Evolutionary conservation across 1,139 yeast genomes (phyloP).

Genomic region (Blastobotrys aristatus): DNA sequence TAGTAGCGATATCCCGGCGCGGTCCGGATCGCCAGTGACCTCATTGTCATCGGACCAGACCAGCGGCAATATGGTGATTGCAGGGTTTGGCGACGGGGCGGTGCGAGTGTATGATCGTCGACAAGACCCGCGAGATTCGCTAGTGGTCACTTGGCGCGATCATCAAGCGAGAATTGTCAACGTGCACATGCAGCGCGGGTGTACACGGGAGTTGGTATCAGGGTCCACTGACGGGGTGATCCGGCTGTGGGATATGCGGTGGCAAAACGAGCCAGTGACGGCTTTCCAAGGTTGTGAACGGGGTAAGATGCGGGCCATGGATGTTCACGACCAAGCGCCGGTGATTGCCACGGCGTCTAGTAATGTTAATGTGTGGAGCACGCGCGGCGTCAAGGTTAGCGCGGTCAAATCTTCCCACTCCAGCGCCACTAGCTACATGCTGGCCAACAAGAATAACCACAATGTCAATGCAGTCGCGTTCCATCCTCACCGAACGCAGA

Average conservation of each 20-base stretch:
- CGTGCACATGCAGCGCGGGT: conserved; percentile 96
- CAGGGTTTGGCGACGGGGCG: conserved; percentile 93
- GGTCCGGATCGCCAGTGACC: conserved; percentile 86
- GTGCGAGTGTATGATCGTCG: conserved; percentile 88
- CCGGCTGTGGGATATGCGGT: conserved; percentile 85
- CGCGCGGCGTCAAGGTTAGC: conserved; percentile 69
- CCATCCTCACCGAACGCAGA: conserved; percentile 93
- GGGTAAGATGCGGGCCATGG: conserved; percentile 61
- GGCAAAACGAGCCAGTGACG: conserved; percentile 61
- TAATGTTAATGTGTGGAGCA: conserved; percentile 79
- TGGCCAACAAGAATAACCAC: conserved; percentile 33
- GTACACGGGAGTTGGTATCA: conserved; percentile 81
- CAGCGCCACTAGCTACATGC: conserved; percentile 15
- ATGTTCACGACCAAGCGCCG: conserved; percentile 96
- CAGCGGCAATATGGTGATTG: conserved; percentile 84
- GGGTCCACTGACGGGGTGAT: conserved; percentile 78
- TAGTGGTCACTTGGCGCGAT: conserved; percentile 75
- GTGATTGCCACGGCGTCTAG: conserved; percentile 82
- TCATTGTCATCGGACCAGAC: conserved; percentile 92
- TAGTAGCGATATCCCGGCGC: conserved; percentile 80
- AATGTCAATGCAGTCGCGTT: conserved; percentile 65
- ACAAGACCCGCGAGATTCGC: conserved; percentile 74
- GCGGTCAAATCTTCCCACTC: conserved; percentile 52
- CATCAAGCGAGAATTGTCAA: conserved; percentile 59
- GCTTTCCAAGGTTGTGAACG: conserved; percentile 52